These are phyloP conservation scores for Ustilago tritici DNA, from an alignment of 1,284 basidiomycete genomes.

Conservation along the genomic window DNA sequence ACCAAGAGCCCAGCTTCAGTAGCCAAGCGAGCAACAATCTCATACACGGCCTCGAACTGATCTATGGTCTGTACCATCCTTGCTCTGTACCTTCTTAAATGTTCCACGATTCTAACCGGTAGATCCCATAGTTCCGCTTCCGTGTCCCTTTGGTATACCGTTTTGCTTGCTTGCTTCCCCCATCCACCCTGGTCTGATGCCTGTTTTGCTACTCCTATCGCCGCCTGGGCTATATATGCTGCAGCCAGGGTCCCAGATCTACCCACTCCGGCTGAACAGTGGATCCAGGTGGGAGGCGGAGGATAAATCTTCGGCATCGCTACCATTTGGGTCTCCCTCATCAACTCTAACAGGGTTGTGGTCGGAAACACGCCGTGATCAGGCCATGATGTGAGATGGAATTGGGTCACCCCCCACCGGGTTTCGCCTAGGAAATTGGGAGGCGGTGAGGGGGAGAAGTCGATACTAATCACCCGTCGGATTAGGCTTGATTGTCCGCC, in stretches of 20 bases:
- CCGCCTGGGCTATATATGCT: conserved; percentile 41
- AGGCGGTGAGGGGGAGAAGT: not conserved
- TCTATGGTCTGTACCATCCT: conserved; percentile 61
- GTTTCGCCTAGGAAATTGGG: not conserved
- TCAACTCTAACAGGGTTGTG: conserved; percentile 42
- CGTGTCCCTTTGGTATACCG: not conserved
- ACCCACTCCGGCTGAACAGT: conserved; percentile 75
- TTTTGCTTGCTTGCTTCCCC: not conserved
- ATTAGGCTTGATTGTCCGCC: conserved; percentile 20
- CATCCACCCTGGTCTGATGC: not conserved
- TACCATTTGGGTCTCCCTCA: conserved; percentile 27
- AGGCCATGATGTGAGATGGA: conserved; percentile 83
- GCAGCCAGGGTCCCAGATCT: conserved; percentile 73
- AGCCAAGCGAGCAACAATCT: conserved; percentile 21
- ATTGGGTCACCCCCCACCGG: conserved; percentile 74
- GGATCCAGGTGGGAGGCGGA: conserved; percentile 79
- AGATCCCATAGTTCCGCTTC: conserved; percentile 26
- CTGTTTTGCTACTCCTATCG: conserved; percentile 13
- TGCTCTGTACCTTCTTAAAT: conserved; percentile 53
- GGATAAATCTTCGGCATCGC: conserved; percentile 64
- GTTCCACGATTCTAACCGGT: conserved; percentile 47
- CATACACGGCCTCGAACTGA: conserved; percentile 50
- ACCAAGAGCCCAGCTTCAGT: not conserved
- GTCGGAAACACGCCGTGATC: conserved; percentile 80
- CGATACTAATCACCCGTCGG: conserved; percentile 24